Conservation (phyloP, 208 protist genomes). For the Endotrypanum monterogeii region DNA sequence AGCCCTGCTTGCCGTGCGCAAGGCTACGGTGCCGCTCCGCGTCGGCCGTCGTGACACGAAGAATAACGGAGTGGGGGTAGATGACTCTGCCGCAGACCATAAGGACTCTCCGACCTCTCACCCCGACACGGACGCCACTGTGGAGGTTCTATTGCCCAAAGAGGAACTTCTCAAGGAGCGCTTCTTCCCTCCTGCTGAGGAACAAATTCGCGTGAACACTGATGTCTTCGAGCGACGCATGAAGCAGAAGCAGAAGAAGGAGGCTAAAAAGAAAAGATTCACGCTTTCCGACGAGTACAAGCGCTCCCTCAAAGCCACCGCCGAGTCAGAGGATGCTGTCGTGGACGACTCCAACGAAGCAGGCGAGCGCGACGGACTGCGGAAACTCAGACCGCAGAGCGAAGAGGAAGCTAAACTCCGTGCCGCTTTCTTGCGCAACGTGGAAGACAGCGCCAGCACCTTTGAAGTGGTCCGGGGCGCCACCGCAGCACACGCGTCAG, state of each 20-base stretch:
- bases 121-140: background rate
- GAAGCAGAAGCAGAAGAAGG: conserved; percentile 20
- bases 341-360: conserved; percentile 25
- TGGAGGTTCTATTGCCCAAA: conserved; percentile 22
- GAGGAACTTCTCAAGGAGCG: conserved; percentile 34
- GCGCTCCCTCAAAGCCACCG: conserved; percentile 52
- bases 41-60: conserved; percentile 3
- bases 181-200: conserved; percentile 79
- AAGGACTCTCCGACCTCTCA: background rate
- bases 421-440: conserved; percentile 67
- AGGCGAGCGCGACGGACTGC: conserved; percentile 33
- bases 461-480: conserved; percentile 44
- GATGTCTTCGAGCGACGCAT: conserved; percentile 49
- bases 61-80: conserved; percentile 2
- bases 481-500: background rate
- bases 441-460: conserved; percentile 50
- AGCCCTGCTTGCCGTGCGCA: conserved; percentile 74
- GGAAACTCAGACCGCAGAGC: conserved; percentile 62
- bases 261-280: conserved; percentile 33
- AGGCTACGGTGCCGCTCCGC: conserved; percentile 41
- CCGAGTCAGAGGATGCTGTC: conserved; percentile 33
- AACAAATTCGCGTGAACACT: conserved; percentile 72
- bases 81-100: conserved; percentile 1
- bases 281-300: conserved; percentile 86
- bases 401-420: conserved; percentile 67